Conservation (phyloP, 768 basidiomycete genomes). For the Podaxis rugospora region DNA sequence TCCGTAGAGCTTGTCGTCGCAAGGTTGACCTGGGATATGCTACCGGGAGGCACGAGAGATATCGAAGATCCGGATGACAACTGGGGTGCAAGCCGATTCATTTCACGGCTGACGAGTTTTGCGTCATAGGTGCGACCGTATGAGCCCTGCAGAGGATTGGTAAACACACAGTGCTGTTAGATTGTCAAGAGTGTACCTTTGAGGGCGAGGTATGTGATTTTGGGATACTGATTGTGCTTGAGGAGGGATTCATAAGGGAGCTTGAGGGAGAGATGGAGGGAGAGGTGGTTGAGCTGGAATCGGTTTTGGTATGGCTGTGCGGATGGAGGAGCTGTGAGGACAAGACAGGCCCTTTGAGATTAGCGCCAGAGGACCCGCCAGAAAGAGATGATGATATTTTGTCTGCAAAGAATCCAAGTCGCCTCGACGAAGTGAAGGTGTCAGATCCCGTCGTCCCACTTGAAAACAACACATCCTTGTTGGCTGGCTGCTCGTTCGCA, state of each 20-base stretch:
- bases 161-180: conserved; percentile 1
- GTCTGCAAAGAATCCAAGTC: conserved; percentile 39
- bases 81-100: conserved; percentile 68
- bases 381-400: conserved; percentile 37
- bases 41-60: conserved; percentile 35
- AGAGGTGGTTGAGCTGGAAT: conserved; percentile 24
- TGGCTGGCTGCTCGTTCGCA: conserved; percentile 28
- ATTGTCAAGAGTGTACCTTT: conserved; percentile 24
- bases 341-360: conserved; percentile 25
- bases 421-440: conserved; percentile 29
- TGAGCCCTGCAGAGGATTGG: conserved; percentile 32
- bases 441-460: conserved; percentile 20
- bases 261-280: conserved; percentile 19
- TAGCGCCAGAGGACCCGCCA: conserved; percentile 18
- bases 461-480: conserved; percentile 21
- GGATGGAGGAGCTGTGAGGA: conserved; percentile 32
- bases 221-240: conserved; percentile 24
- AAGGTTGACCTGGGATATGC: conserved; percentile 31
- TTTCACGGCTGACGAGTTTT: conserved; percentile 77
- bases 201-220: conserved; percentile 50
- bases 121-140: conserved; percentile 75
- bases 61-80: conserved; percentile 46
- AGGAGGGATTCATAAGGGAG: conserved; percentile 29
- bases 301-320: conserved; percentile 33
- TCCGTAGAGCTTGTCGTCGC: conserved; percentile 47